These are phyloP conservation scores for Cordyceps javanica DNA, from an alignment of 2,329 filamentous ascomycete species.

Conservation along the genomic window DNA sequence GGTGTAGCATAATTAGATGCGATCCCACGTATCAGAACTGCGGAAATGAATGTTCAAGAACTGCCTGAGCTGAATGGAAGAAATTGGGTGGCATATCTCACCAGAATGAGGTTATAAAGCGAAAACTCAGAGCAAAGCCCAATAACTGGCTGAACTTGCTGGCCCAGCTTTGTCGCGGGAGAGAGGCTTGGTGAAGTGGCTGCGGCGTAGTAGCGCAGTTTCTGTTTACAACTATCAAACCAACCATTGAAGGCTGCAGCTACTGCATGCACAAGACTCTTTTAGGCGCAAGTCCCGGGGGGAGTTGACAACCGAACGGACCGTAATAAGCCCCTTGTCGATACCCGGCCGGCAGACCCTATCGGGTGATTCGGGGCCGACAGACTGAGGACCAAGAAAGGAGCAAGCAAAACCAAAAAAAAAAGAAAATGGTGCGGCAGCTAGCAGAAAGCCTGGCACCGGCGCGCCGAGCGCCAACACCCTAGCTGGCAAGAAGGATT, in stretches of 20 bases:
- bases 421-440: conserved; percentile 1
- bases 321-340: neutral
- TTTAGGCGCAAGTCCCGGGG: neutral
- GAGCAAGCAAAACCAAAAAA: neutral
- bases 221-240: too few relatives aligned
- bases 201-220: neutral
- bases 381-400: neutral
- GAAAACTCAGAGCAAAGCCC: too few relatives aligned
- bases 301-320: neutral
- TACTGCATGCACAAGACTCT: neutral
- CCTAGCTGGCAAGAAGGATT: neutral
- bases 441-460: neutral
- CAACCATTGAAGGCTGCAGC: neutral
- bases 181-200: too few relatives aligned
- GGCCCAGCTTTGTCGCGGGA: too few relatives aligned
- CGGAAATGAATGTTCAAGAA: neutral
- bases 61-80: too few relatives aligned
- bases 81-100: too few relatives aligned
- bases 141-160: too few relatives aligned
- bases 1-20: too few relatives aligned
- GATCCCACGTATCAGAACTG: too few relatives aligned
- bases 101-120: too few relatives aligned
- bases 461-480: too few relatives aligned
- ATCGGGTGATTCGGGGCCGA: neutral
- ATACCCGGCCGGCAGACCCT: neutral